Evolutionary conservation across 208 protist genomes (phyloP), one percentile per base, ranked within the genome.

Genomic region (Leishmania gerbilli): DNA sequence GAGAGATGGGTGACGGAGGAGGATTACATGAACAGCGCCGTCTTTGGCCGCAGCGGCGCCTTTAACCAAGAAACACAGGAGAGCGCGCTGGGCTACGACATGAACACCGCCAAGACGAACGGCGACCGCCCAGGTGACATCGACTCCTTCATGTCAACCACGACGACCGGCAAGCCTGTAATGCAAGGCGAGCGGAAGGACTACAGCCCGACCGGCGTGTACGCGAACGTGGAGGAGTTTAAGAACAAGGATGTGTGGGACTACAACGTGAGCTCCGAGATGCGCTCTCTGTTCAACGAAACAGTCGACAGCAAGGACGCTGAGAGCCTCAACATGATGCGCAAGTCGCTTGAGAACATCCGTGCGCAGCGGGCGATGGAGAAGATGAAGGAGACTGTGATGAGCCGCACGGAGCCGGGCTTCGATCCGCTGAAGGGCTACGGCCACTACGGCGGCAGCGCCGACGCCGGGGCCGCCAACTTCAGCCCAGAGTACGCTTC

Each of bases 21-120:
- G 86, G 93, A 96, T 83, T 92, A 92, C 77, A 95, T 97, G 92
- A 95, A 89, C 8, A 88, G 84, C 75, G 56, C 84, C 34, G 91
- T 97, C 37, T 98, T 96, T 84, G 95, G 95, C 64, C 90, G 91
- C 71, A 93, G 88, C 79, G 95, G 95, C 9, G 83, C 88, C 45
- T 93, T 96, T 79, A 96, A 96, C 80, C 95, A 98, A 81, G 93
- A 98, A 78, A 95, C 91, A 31, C 95, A 98, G 84, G 93, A 98
- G 84, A 95, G 80, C 74, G 84, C 84, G 62, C 81, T 96, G 11
- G 95, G 95, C 19, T 96, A 96, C 80, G 91, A 96, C 85, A 96
- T 98, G 92, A 94, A 95, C 82, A 87, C 82, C 40, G 81, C 95
- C 60, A 96, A 95, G 80, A 89, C 88, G 0, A 65, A 96, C 74